Evolutionary conservation across 2,329 filamentous ascomycete species (phyloP), one percentile per base, ranked within the genome.

Genomic region (Fusarium sp.): DNA sequence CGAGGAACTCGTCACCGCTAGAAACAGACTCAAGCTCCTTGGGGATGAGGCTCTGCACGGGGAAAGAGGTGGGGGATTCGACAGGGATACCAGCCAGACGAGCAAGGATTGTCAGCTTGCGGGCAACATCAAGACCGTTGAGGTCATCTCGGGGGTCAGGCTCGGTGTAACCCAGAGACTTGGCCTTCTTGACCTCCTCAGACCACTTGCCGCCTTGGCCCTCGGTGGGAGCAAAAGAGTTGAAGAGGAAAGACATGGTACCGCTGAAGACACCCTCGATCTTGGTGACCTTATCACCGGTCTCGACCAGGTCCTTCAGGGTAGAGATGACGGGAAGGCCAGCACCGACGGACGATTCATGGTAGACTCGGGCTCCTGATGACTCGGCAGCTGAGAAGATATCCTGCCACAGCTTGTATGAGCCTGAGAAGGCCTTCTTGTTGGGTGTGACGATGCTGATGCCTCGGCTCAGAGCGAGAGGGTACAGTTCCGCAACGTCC

Each of bases 221-320:
- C 48, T 88, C 87, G 4, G 90, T 89, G 1, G 96, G 96, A 47
- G 94, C 93, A 79, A 98, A 99, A 21, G 89, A 94, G 85, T 98
- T 98, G 88, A 99, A 98, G 39, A 99, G 85, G 85, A 97, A 99
- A 37, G 92, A 96, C 89, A 99, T 95, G 55, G 96, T 99, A 67
- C 96, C 96, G 64, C 93, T 97, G 82, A 99, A 98, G 50, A 99
- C 94, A 70, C 96, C 96, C 81, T 98, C 95, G 72, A 99, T 96
- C 81, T 91, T 94, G 54, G 88, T 93, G 7, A 99, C 91, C 77
- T 93, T 86, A 76, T 99, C 96, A 40, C 96, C 96, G 2, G 96
- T 99, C 66, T 94, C 91, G 23, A 97, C 88, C n/a, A 99, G 86
- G 74, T 99, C 96, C 76, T 94, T 94, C 67, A 99, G 83, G 1